Evolutionary conservation across 306 rosid species (phyloP), one percentile per base, ranked within the genome.

Genomic region (Crotalaria pallida): DNA sequence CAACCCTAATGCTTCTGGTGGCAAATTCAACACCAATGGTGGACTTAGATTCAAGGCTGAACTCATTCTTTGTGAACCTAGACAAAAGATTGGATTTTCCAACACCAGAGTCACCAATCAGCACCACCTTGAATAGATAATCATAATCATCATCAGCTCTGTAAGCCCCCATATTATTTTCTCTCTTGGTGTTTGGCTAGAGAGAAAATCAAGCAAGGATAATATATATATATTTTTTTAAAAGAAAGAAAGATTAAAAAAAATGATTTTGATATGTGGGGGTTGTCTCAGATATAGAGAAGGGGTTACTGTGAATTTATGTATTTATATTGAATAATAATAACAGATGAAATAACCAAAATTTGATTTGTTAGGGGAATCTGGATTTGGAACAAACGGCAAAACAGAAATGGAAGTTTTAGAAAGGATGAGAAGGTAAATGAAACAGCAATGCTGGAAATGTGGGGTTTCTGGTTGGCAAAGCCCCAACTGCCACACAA

Each of bases 21-120:
- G 97, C 97, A 76, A 91, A 91, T 65, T 91, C 97, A 51, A 90
- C 97, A 22, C 97, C 97, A 57, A 91, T 91, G 78, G 97, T 88
- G 79, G 97, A 91, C 72, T 86, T 88, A 1, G 96, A 88, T 81
- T 86, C 89, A 3, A 83, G 85, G 81, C 97, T 83, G 51, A 91
- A 91, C 71, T 90, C 97, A 61, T 90, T 88, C 64, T 59, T 87
- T 33, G 92, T 83, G 83, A 90, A 90, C 71, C 97, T 81, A 2
- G 96, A 88, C 64, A 91, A 81, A 18, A 91, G 92, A 72, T 91
- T 91, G 61, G 96, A 90, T 82, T 90, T 90, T 40, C 96, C 96
- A 1, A 91, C 97, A 13, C 97, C 96, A 3, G 96, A 91, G 73
- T 91, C 97, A 4, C 97, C 97, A 73, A 83, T 91, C 81, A 91